phyloP scores from a whole-genome alignment of 176 grass and related monocot species.

The Cenchrus fungigraminus region DNA sequence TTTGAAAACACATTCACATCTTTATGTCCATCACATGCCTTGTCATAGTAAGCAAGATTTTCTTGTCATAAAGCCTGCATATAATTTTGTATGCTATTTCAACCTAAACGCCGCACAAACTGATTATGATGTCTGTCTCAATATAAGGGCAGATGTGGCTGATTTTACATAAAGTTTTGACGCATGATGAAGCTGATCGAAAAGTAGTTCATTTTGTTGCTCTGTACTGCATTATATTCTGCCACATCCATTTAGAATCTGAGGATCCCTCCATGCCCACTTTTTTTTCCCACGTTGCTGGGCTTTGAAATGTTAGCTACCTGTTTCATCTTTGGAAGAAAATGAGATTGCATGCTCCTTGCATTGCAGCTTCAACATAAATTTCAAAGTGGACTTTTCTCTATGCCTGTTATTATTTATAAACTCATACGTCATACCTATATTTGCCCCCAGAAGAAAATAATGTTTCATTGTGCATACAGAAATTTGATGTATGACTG shows the following conservation, averaged over 20 bases:
- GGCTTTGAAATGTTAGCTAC: background rate
- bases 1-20: conserved; percentile 21
- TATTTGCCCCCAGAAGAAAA: background rate
- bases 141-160: background rate
- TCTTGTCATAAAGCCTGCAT: background rate
- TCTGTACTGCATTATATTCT: conserved; percentile 8
- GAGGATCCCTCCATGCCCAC: background rate
- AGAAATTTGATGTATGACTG: background rate
- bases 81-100: background rate
- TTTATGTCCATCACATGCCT: background rate
- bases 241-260: background rate
- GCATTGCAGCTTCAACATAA: background rate
- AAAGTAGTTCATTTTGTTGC: background rate
- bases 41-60: background rate
- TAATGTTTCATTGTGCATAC: background rate
- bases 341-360: background rate
- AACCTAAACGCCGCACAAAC: background rate
- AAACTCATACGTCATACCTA: background rate
- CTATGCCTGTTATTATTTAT: background rate
- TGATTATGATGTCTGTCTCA: background rate
- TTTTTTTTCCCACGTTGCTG: background rate
- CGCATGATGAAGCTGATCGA: background rate
- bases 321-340: background rate
- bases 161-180: background rate
- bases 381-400: background rate